Percentiles rank a stretch among this genome's conserved stretches.
Evolutionary conservation across 164 flowering plant genomes (phyloP).

Genomic region (Buxus sempervirens): DNA sequence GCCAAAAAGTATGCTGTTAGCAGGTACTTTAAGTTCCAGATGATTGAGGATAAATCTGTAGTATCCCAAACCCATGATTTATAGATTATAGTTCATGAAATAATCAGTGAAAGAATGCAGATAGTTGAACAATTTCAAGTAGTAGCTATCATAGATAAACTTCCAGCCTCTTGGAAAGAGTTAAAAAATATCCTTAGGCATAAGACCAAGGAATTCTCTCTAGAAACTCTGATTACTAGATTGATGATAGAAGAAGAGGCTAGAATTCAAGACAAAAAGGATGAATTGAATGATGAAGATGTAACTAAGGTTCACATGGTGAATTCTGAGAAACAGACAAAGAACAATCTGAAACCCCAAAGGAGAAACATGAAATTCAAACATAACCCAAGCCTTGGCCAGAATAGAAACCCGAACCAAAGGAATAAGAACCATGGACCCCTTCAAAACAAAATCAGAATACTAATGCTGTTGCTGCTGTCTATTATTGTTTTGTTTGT

Average conservation of each 20-base stretch:
- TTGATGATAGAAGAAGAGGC: constrained; percentile 13
- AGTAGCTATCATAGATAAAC: constrained; percentile 10
- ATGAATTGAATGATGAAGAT: background rate
- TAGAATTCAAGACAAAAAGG: constrained; percentile 1
- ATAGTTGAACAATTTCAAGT: background rate
- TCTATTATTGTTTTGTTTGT: background rate
- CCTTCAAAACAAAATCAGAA: no score
- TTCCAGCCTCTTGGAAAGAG: constrained; percentile 11
- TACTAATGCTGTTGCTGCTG: no score
- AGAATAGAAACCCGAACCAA: no score
- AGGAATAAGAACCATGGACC: no score
- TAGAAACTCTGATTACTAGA: constrained; percentile 3
- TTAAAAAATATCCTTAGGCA: constrained; percentile 8
- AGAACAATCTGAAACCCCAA: no score
- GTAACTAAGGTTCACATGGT: no score
- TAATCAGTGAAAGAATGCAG: background rate
- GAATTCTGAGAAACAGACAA: no score
- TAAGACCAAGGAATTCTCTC: constrained; percentile 10
- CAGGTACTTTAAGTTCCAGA: constrained; percentile 4
- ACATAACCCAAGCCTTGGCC: no score
- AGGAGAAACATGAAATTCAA: no score
- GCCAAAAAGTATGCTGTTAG: constrained; percentile 16
- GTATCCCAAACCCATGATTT: constrained; percentile 8
- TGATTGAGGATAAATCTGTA: constrained; percentile 10
- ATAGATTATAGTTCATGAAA: background rate